phyloP scores from a whole-genome alignment of 2,329 filamentous ascomycete genomes.

The Penicillium sp. region DNA sequence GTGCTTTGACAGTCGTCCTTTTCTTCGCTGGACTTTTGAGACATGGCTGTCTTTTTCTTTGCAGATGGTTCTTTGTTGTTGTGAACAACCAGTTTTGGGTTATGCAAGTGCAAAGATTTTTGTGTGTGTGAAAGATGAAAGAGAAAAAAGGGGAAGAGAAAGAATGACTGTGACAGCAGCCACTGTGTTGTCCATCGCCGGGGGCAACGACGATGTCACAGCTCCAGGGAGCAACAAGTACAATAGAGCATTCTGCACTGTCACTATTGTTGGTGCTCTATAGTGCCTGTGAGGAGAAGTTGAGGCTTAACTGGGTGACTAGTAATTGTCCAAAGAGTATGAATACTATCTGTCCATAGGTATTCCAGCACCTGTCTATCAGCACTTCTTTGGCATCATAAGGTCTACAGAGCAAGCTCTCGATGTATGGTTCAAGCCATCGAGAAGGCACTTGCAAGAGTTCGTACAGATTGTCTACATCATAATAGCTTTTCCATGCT shows the following conservation, averaged over 20 bases:
- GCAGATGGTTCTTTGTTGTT: background rate
- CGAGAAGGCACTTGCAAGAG: background rate
- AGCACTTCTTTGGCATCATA: background rate
- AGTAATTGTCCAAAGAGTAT: background rate
- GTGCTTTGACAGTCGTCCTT: background rate
- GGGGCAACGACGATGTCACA: conserved; percentile 10
- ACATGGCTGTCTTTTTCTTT: background rate
- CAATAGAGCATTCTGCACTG: background rate
- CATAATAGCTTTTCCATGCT: background rate
- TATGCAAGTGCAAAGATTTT: background rate
- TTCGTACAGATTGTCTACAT: background rate
- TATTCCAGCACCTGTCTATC: background rate
- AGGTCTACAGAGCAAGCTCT: background rate
- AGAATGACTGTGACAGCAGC: background rate
- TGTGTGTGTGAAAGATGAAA: background rate
- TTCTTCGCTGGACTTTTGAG: background rate
- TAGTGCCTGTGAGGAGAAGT: background rate
- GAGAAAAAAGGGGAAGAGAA: background rate
- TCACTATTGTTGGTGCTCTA: background rate
- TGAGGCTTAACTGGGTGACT: background rate
- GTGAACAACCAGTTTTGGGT: background rate
- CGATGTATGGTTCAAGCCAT: too few species aligned
- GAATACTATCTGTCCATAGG: background rate
- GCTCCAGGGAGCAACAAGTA: background rate
- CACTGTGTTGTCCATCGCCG: conserved; percentile 4